Evolutionary conservation across 805 yeast genomes (phyloP).

Genomic region (Hanseniaspora pseudoguilliermondii): DNA sequence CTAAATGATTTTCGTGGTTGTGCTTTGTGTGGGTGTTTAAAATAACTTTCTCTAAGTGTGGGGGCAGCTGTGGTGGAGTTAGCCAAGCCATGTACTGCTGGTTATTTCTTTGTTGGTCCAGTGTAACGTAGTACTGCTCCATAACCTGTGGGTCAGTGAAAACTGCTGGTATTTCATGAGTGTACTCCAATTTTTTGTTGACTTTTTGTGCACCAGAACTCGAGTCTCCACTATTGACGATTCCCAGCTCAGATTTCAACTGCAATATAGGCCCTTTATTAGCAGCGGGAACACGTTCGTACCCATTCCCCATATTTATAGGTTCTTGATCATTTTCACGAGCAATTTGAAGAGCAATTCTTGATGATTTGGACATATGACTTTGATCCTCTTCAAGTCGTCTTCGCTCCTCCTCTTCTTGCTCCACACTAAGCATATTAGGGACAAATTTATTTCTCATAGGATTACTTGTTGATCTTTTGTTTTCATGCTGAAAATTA

Average conservation of each 20-base stretch:
- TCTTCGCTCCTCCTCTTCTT: constrained; percentile 13
- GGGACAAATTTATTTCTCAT: constrained; percentile 1
- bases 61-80: constrained; percentile 94
- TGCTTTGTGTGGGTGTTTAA: constrained; percentile 49
- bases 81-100: constrained; percentile 49
- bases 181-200: constrained; percentile 30
- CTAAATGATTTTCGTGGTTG: constrained; percentile 19
- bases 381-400: constrained; percentile 16
- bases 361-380: constrained; percentile 40
- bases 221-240: constrained; percentile 13
- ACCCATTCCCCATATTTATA: constrained; percentile 72
- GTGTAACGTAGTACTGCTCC: constrained; percentile 71
- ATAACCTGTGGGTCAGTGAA: constrained; percentile 75
- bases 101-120: constrained; percentile 54
- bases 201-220: constrained; percentile 13
- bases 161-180: constrained; percentile 65
- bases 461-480: not conserved
- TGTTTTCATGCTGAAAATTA: not conserved
- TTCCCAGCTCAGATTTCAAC: not conserved
- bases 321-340: constrained; percentile 28
- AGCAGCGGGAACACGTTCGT: constrained; percentile 60
- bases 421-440: constrained; percentile 7
- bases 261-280: constrained; percentile 20
- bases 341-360: constrained; percentile 36
- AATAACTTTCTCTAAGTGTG: constrained; percentile 88